Conservation (phyloP, 2,329 filamentous ascomycete genomes). For the Sporothrix sp. region DNA sequence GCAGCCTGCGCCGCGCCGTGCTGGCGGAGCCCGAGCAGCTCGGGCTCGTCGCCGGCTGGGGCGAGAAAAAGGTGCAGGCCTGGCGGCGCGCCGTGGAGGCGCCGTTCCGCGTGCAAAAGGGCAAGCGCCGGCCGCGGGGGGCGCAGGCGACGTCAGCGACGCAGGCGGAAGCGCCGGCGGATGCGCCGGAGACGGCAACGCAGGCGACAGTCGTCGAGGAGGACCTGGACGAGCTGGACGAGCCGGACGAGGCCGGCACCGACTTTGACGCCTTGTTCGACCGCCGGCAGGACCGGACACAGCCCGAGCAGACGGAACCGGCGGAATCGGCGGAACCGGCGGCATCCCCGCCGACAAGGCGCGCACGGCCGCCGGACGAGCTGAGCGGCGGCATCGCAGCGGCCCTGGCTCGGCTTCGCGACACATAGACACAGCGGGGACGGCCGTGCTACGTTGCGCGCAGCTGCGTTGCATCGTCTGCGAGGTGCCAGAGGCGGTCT, state of each 20-base stretch:
- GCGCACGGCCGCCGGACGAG: constrained; percentile 26
- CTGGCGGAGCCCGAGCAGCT: constrained; percentile 85
- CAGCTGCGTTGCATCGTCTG: neutral
- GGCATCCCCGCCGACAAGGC: constrained; percentile 1
- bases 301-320: neutral
- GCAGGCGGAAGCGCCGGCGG: neutral
- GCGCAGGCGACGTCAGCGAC: neutral
- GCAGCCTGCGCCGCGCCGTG: constrained; percentile 73
- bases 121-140: constrained; percentile 38
- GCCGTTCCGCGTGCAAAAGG: constrained; percentile 68
- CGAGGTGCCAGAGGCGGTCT: neutral
- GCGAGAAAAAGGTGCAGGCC: constrained; percentile 82
- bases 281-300: constrained; percentile 14
- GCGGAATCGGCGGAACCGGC: neutral
- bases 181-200: neutral
- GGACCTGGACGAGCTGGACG: neutral
- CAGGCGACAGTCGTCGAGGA: neutral
- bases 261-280: constrained; percentile 12
- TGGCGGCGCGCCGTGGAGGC: constrained; percentile 78
- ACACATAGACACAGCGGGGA: constrained; percentile 25
- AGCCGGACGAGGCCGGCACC: neutral
- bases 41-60: constrained; percentile 79
- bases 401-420: constrained; percentile 48
- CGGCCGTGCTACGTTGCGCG: too few relatives aligned
- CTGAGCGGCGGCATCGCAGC: constrained; percentile 50